Evolutionary conservation across 495 filamentous ascomycete genomes (phyloP).

Genomic region (Trichoderma reesei): DNA sequence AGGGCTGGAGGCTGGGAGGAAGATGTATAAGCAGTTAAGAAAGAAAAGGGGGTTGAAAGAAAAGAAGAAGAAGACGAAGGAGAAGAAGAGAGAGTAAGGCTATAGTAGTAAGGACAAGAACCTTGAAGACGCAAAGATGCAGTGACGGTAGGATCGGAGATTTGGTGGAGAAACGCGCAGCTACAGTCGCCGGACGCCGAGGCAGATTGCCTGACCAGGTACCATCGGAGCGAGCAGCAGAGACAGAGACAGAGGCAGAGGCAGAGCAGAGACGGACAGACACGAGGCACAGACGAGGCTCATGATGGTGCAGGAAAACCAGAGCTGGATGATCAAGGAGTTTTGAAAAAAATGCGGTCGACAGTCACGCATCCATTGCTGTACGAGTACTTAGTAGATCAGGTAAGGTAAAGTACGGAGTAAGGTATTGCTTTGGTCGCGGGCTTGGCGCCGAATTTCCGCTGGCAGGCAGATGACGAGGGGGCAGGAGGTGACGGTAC

Average conservation of each 20-base stretch:
- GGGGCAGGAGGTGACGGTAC: not conserved
- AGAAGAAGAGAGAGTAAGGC: not conserved
- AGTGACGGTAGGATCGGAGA: constrained; percentile 7
- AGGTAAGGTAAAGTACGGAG: no score
- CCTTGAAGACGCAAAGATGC: not conserved
- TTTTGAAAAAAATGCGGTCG: not conserved
- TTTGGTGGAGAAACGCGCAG: constrained; percentile 4
- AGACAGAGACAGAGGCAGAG: not conserved
- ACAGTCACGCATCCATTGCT: not conserved
- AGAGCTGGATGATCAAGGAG: not conserved
- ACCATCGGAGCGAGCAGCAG: not conserved
- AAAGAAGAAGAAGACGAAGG: not conserved
- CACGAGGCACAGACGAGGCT: not conserved
- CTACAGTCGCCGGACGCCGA: not conserved
- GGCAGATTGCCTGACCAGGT: constrained; percentile 4
- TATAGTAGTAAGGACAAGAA: not conserved
- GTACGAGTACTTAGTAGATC: no score
- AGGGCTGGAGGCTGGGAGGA: no score
- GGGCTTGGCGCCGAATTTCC: not conserved
- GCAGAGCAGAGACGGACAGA: no score
- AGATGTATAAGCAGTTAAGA: not conserved
- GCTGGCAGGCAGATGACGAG: not conserved
- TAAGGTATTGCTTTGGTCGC: not conserved
- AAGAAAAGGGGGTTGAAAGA: not conserved
- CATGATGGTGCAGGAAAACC: not conserved